Evolutionary conservation across 164 flowering plant species (phyloP), one percentile per base, ranked within the genome.

Genomic region (Tinospora cordifolia): DNA sequence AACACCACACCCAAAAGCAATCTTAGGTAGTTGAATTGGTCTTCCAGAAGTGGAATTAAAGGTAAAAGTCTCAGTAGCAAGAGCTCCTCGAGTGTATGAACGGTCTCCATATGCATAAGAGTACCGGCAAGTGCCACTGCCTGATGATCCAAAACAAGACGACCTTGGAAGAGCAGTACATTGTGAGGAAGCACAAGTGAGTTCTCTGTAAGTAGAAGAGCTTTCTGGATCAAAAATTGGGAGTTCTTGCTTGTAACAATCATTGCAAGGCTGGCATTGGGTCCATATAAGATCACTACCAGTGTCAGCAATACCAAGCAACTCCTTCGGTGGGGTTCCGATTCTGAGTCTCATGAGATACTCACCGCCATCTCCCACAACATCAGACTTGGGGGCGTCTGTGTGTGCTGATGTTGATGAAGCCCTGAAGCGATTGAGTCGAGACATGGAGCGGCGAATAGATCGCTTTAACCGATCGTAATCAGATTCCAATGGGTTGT

Each of bases 1-100:
- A 49, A 71, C 78, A 0, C 87, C 89, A n/a, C 92, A 90, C 0
- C 95, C 92, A 41, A 88, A 73, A 0, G 64, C 11, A 0, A 74
- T 36, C 2, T 72, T 70, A 0, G 72, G 77, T 1, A 86, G 10
- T 0, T 63, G 0, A 0, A 71, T 65, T 0, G 65, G 9, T 9
- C 34, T 44, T 17, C 71, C 25, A 1, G 44, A 6, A 0, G 75
- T 73, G 21, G 83, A 75, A 0, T 70, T 76, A 10, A 85, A 39
- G 2, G 82, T 79, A 7, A 87, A 0, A 0, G 87, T 83, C 5
- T 88, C 90, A 0, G 27, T 3, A 0, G 85, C 82, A 0, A 88
- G 41, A 2, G 44, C 44, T 0, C 89, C 93, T 0, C n/a, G 8
- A 1, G 75, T 78, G 70, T 17, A 38, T 0, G 89, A 86, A 0